Base-by-base conservation (phyloP, 2,329 filamentous ascomycete genomes). In the Penicillium sclerotigenum region DNA sequence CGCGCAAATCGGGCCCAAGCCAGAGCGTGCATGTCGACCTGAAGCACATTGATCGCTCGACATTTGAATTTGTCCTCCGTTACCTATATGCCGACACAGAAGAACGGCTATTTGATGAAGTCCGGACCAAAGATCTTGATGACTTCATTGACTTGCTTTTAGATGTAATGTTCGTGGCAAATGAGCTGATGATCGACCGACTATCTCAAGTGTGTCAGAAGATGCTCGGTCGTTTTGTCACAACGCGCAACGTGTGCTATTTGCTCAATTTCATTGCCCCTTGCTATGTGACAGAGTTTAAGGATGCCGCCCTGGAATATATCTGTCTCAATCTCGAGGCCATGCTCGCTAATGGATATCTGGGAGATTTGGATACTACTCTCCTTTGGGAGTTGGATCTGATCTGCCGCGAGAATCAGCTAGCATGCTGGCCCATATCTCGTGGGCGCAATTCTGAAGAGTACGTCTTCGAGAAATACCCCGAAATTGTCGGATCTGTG, bases 111-210 rank as follows among this genome's bases (percentile, higher is more conserved):
- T 97, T 99, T 66, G 85, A 96, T 62, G 80, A 88, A 31, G 82
- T 94, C 5, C 82, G 88, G 16, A 82, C 84, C 34, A 77, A 83
- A 16, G 86, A 87, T 58, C 75, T 96, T 6, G 91, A 97, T 62
- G 88, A 91, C 43, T 91, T 96, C 60, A 85, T 92, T 5, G 91
- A 97, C 65, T 79, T 94, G n/a, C 82, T 97, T 9, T 83, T 97
- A 75, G 91, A 96, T 65, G 89, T 97, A 42, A 87, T 97, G 82
- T 86, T 86, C 54, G 87, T 90, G 50, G 91, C 92, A 13, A 94
- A 99, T 69, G 93, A 99, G 73, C 78, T 99, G 55, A 97, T 99
- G 92, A 82, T 99, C 45, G 91, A 97, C 70, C 83, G 92, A 7
- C 77, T 99, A 5, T 91, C 90, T 5, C 90, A 96, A 70, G 86